Conservation (phyloP, 768 basidiomycete genomes). For the Butyriboletus loyo region DNA sequence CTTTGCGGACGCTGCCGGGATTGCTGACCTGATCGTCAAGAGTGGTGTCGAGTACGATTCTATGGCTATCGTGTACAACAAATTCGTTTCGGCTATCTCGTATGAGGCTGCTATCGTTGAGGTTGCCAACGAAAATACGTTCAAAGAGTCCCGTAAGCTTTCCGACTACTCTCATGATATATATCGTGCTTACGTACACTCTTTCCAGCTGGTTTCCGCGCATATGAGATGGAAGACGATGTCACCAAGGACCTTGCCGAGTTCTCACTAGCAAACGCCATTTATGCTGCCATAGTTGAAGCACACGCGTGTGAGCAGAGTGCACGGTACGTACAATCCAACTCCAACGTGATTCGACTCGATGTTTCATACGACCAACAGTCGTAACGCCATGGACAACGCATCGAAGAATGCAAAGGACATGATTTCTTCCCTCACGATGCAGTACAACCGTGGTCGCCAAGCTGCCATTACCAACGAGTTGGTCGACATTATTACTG, state of each 20-base stretch:
- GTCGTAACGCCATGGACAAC: slow-evolving; percentile 99
- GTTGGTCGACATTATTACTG: slow-evolving; percentile 88
- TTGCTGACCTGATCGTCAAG: slow-evolving; percentile 89
- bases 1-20: slow-evolving; percentile 91
- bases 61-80: slow-evolving; percentile 77
- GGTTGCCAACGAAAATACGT: slow-evolving; percentile 76
- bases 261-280: slow-evolving; percentile 94
- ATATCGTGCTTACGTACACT: background rate
- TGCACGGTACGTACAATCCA: slow-evolving; percentile 57
- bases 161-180: background rate
- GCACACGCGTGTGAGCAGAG: slow-evolving; percentile 94
- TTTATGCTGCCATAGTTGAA: slow-evolving; percentile 92
- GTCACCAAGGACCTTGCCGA: slow-evolving; percentile 90
- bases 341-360: no score
- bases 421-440: slow-evolving; percentile 84
- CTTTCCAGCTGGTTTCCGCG: slow-evolving; percentile 75
- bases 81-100: slow-evolving; percentile 84
- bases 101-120: slow-evolving; percentile 79
- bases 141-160: slow-evolving; percentile 75
- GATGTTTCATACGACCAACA: slow-evolving; percentile 1
- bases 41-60: slow-evolving; percentile 85
- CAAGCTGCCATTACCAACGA: slow-evolving; percentile 98
- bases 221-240: slow-evolving; percentile 98
- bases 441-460: slow-evolving; percentile 98
- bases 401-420: slow-evolving; percentile 97